A percentile compares a stretch with the other conserved stretches of the same genome.
These are phyloP conservation scores for Albophoma yamanashiensis DNA, from an alignment of 2,329 filamentous ascomycete species.

Conservation along the genomic window DNA sequence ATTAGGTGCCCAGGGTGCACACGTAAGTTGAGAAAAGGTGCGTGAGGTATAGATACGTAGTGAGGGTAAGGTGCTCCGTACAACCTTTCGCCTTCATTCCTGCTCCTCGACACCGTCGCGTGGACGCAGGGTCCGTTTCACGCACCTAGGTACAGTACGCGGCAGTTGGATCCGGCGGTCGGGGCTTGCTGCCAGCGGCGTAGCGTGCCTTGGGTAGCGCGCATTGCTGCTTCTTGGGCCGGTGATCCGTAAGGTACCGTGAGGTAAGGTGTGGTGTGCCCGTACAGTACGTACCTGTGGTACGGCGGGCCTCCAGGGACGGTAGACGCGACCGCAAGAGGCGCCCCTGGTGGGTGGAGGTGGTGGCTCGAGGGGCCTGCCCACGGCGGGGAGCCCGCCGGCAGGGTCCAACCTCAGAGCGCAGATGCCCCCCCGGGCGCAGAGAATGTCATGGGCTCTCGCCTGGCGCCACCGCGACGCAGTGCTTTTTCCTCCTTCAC, in stretches of 20 bases:
- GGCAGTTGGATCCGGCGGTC: not conserved
- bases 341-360: not conserved
- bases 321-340: not conserved
- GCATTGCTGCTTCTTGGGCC: too few species aligned
- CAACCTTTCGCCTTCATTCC: not conserved
- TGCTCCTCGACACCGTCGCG: not conserved
- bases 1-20: too few species aligned
- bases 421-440: not conserved
- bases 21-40: too few species aligned
- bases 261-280: too few species aligned
- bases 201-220: not conserved
- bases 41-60: too few species aligned
- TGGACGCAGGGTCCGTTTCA: not conserved
- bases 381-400: not conserved
- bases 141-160: not conserved
- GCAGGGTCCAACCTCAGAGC: not conserved
- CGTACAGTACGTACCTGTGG: not conserved
- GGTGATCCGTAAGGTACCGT: too few species aligned
- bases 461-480: slow-evolving; percentile 4
- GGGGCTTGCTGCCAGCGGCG: not conserved
- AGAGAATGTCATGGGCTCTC: not conserved
- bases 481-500: slow-evolving; percentile 7
- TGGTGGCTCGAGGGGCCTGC: not conserved
- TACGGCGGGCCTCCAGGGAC: too few species aligned
- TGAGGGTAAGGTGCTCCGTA: too few species aligned